A percentile compares a stretch with the other conserved stretches of the same genome.
These are phyloP conservation scores for Linum lewisii DNA, from an alignment of 345 rosid genomes.

Conservation along the genomic window DNA sequence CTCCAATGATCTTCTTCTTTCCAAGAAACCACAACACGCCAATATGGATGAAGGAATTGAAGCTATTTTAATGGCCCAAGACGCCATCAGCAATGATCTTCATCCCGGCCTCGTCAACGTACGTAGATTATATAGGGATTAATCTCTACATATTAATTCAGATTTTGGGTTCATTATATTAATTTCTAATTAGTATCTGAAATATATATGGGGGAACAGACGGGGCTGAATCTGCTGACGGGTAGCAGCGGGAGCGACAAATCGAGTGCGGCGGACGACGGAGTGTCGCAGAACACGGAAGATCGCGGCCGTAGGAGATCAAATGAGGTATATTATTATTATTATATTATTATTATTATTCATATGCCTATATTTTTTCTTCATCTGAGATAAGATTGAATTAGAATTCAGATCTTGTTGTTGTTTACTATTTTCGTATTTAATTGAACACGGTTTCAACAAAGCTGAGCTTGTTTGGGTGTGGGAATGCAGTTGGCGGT, in stretches of 20 bases:
- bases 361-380: background rate
- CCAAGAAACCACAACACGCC: background rate
- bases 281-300: background rate
- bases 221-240: conserved; percentile 7
- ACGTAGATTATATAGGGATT: background rate
- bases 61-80: background rate
- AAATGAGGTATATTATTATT: background rate
- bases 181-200: too few species aligned
- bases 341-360: background rate
- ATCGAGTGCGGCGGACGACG: background rate
- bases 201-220: background rate
- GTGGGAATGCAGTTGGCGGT: conserved; percentile 8
- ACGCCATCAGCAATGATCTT: background rate
- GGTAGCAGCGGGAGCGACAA: background rate
- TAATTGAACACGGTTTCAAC: too few species aligned
- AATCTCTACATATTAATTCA: background rate
- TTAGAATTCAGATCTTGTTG: too few species aligned
- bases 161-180: background rate
- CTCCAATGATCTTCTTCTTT: conserved; percentile 1
- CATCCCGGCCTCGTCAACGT: conserved; percentile 14
- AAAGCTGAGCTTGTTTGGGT: background rate
- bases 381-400: background rate
- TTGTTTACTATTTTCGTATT: too few species aligned
- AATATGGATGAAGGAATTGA: background rate
- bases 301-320: background rate